Conservation (phyloP, 1,139 yeast species). For the Magnusiomyces tetraspermus region DNA sequence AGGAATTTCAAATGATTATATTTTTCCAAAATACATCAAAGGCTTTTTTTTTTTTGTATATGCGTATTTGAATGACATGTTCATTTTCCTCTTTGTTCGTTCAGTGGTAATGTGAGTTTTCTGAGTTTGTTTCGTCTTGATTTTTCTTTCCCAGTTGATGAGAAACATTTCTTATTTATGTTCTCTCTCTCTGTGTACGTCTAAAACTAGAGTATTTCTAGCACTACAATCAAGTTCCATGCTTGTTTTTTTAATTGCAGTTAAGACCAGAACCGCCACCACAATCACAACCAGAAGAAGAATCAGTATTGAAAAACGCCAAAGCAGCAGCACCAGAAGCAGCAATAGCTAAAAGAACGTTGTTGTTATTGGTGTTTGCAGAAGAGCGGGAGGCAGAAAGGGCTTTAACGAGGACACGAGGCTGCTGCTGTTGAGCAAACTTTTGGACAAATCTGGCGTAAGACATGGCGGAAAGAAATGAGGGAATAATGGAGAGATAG, state of each 20-base stretch:
- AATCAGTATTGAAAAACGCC: neutral
- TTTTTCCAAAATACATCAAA: too few relatives aligned
- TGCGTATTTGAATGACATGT: too few relatives aligned
- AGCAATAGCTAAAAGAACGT: neutral
- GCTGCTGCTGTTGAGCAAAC: neutral
- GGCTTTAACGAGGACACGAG: conserved; percentile 10
- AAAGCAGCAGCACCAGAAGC: conserved; percentile 9
- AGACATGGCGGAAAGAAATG: neutral
- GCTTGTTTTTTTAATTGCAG: neutral
- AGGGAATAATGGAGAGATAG: neutral
- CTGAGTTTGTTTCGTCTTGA: too few relatives aligned
- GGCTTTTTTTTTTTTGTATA: too few relatives aligned
- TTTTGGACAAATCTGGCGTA: neutral
- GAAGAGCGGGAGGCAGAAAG: conserved; percentile 2
- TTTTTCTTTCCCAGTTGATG: too few relatives aligned
- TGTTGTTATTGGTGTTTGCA: neutral
- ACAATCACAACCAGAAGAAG: neutral
- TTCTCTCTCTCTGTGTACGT: too few relatives aligned
- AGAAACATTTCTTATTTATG: too few relatives aligned
- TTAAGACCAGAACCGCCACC: conserved; percentile 1
- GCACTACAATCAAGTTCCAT: too few relatives aligned
- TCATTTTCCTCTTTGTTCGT: too few relatives aligned
- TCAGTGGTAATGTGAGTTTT: too few relatives aligned
- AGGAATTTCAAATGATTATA: too few relatives aligned
- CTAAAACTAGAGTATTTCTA: too few relatives aligned